Base-by-base conservation (phyloP, 257 asterid species). In the Prunella vulgaris region DNA sequence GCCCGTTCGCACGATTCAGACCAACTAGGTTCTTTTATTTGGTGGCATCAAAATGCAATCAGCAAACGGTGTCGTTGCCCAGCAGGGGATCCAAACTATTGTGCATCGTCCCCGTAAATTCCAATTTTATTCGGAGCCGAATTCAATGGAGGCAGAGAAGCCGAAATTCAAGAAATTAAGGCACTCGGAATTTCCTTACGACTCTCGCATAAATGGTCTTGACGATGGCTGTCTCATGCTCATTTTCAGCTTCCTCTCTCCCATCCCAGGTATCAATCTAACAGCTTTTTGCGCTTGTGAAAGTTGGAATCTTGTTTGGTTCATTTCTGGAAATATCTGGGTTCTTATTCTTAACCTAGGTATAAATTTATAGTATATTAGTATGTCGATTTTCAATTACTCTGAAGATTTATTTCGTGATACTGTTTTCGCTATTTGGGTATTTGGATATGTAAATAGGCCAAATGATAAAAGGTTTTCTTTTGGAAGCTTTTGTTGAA, bases 151-250 rank as follows among this genome's bases (percentile, higher is more conserved):
- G 79, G 72, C 73, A 52, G 76, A 68, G 62, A 68, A 60, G 37
- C 75, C 63, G 49, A 73, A 65, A 66, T 62, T 66, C 76, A 84
- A 80, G 87, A 78, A 76, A 75, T 38, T 79, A 1, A 69, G 44
- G 70, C 69, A 64, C 30, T 69, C 75, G 12, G 60, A 52, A 73
- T 58, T 58, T 10, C 64, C 64, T 44, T 10, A 9, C 51, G 53
- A 44, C 70, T 60, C 77, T 68, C 74, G 62, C 32, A 78, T 93
- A 30, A 88, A 93, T 74, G 74, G 80, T 68, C 88, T 93, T 6
- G 98, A 93, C 40, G 98, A 93, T 80, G 97, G 98, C 72, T 93
- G 98, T 52, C 89, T 93, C 18, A 93, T 93, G 98, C 95, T 83
- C 44, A 88, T 93, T 78, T 87, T 93, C 78, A 85, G 92, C 83